Evolutionary conservation across 116 monocot species (phyloP).

Genomic region (Thalassia testudinum): DNA sequence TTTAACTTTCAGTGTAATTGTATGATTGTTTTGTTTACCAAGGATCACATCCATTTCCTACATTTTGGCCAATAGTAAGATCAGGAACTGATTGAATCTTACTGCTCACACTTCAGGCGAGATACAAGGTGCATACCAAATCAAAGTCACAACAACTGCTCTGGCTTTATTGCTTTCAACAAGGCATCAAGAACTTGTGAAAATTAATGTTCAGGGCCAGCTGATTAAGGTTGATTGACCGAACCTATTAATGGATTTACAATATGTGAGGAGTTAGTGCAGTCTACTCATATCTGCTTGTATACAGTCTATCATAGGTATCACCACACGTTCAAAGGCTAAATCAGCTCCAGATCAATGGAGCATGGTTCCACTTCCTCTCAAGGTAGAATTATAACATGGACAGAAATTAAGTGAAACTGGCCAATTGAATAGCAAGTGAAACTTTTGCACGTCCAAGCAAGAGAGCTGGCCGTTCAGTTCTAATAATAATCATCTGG

Average conservation of each 20-base stretch:
- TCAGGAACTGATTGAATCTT: too few species aligned
- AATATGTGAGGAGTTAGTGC: background rate
- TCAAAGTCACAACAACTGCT: slow-evolving; percentile 90
- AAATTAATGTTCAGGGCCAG: too few species aligned
- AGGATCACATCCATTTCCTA: too few species aligned
- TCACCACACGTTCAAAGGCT: slow-evolving; percentile 89
- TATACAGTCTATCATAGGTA: slow-evolving; percentile 60
- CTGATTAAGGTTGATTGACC: slow-evolving; percentile 45
- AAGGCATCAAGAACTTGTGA: too few species aligned
- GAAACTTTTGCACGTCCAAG: too few species aligned
- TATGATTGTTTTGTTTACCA: too few species aligned
- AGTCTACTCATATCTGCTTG: slow-evolving; percentile 8
- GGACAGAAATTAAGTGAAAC: background rate
- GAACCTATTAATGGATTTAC: too few species aligned
- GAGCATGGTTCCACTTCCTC: slow-evolving; percentile 66
- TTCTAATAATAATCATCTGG: too few species aligned
- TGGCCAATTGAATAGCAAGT: background rate
- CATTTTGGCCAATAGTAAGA: too few species aligned
- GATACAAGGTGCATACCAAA: slow-evolving; percentile 94
- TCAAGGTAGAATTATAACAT: slow-evolving; percentile 43
- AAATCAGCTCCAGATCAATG: slow-evolving; percentile 69
- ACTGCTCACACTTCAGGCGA: slow-evolving; percentile 69
- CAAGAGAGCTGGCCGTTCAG: too few species aligned
- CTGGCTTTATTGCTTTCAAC: slow-evolving; percentile 68
- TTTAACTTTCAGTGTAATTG: too few species aligned